Evolutionary conservation across 805 yeast species (phyloP).

Genomic region (Blastobotrys robertii): DNA sequence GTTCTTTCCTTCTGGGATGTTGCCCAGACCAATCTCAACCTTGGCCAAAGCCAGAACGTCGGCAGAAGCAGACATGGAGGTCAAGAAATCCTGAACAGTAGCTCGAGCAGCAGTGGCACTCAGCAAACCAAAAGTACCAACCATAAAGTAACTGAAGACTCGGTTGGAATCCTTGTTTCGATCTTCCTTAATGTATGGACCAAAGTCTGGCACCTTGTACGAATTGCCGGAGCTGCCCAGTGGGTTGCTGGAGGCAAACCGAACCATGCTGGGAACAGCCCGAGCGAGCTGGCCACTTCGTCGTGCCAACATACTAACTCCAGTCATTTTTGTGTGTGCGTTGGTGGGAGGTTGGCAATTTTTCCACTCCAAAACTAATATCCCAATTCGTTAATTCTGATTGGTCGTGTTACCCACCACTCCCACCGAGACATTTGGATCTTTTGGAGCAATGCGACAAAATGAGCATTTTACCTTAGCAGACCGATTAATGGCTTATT

Average conservation of each 20-base stretch:
- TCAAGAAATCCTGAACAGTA: constrained; percentile 82
- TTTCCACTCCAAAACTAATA: too few relatives aligned
- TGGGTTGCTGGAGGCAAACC: constrained; percentile 10
- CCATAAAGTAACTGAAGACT: constrained; percentile 92
- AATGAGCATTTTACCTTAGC: too few relatives aligned
- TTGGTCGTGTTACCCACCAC: too few relatives aligned
- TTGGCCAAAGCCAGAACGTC: constrained; percentile 99
- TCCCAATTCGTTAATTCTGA: too few relatives aligned
- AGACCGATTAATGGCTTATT: too few relatives aligned
- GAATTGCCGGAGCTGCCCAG: constrained; percentile 45
- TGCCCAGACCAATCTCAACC: constrained; percentile 90
- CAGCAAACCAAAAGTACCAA: constrained; percentile 86
- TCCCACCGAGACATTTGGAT: too few relatives aligned
- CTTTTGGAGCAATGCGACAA: too few relatives aligned
- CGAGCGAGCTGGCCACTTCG: too few relatives aligned
- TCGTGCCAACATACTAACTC: too few relatives aligned
- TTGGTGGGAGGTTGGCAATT: too few relatives aligned
- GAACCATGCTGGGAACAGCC: background rate
- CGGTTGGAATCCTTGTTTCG: constrained; percentile 68
- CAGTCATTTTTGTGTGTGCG: too few relatives aligned
- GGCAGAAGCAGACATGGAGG: constrained; percentile 95
- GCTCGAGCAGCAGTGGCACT: constrained; percentile 94
- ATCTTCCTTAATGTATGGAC: constrained; percentile 63
- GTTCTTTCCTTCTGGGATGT: constrained; percentile 96
- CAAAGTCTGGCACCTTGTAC: constrained; percentile 87